Conservation (phyloP, 1,284 basidiomycete species). For the Rhodotorula sp. region DNA sequence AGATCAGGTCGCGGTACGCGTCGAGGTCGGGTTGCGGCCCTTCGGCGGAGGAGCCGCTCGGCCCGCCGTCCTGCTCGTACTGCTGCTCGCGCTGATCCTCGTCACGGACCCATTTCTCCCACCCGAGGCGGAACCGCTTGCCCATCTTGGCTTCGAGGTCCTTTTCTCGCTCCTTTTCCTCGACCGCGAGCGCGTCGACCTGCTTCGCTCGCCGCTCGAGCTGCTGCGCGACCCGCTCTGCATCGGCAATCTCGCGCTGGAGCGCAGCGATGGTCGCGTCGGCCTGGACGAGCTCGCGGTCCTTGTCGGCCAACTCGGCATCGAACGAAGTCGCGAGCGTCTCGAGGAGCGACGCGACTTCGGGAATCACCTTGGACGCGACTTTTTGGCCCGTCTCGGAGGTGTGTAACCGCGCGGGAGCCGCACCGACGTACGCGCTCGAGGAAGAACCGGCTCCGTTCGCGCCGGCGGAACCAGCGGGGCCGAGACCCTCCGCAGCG, state of each 20-base stretch:
- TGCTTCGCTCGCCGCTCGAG: conserved; percentile 64
- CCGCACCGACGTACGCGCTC: not conserved
- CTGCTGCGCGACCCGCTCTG: conserved; percentile 69
- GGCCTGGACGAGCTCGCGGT: conserved; percentile 87
- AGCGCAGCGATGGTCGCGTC: conserved; percentile 82
- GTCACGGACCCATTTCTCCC: conserved; percentile 85
- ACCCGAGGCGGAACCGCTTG: conserved; percentile 75
- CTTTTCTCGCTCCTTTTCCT: conserved; percentile 64
- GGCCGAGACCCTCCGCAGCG: not conserved
- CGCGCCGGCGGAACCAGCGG: not conserved
- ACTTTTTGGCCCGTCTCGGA: conserved; percentile 84
- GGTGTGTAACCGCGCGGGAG: conserved; percentile 66
- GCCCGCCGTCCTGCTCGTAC: conserved; percentile 43
- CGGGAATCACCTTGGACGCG: conserved; percentile 76
- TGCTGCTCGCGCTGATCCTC: conserved; percentile 71
- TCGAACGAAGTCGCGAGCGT: conserved; percentile 90
- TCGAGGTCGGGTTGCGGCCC: conserved; percentile 41
- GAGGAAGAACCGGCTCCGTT: too few relatives aligned
- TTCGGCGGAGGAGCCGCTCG: conserved; percentile 3
- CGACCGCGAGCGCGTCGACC: conserved; percentile 55
- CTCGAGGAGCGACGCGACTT: conserved; percentile 83
- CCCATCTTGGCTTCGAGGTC: conserved; percentile 73
- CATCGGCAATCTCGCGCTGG: conserved; percentile 87
- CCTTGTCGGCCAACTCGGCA: conserved; percentile 84
- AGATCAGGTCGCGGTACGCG: conserved; percentile 48